These are phyloP conservation scores for Ascochyta rabiei DNA, from an alignment of 2,329 filamentous ascomycete genomes.

Conservation along the genomic window DNA sequence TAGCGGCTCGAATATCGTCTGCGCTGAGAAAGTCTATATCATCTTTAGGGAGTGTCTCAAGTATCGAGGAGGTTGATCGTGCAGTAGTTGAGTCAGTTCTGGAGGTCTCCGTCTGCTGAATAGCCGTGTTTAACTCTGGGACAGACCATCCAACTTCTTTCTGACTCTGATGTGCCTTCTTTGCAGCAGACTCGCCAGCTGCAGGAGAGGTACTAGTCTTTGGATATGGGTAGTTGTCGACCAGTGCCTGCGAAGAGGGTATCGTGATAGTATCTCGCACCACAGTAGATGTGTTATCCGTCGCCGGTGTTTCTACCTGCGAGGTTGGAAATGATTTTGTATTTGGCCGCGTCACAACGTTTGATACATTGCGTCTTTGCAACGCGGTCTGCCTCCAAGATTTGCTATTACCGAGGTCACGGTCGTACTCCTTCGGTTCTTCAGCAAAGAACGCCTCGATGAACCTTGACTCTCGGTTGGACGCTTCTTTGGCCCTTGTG, in stretches of 20 bases:
- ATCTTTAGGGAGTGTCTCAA: conserved; percentile 44
- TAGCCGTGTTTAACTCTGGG: background rate
- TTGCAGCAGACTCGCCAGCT: background rate
- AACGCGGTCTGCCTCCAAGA: conserved; percentile 38
- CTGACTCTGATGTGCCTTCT: background rate
- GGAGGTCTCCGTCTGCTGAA: background rate
- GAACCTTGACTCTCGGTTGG: conserved; percentile 24
- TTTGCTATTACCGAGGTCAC: conserved; percentile 2
- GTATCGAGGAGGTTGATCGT: conserved; percentile 32
- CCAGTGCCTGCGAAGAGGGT: conserved; percentile 12
- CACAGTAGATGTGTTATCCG: background rate
- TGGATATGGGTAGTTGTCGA: conserved; percentile 12
- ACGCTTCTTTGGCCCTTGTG: background rate
- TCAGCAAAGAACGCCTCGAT: conserved; percentile 34
- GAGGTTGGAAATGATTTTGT: background rate
- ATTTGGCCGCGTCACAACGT: background rate
- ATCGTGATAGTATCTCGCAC: conserved; percentile 5
- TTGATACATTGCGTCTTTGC: conserved; percentile 14
- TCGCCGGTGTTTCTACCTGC: background rate
- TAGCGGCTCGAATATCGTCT: conserved; percentile 50
- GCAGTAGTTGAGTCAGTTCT: background rate
- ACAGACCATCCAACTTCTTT: background rate
- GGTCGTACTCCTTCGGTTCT: conserved; percentile 1
- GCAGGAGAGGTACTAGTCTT: background rate
- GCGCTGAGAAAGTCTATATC: conserved; percentile 52